These are phyloP conservation scores for Hanseniaspora opuntiae DNA, from an alignment of 805 yeast genomes.

Conservation along the genomic window DNA sequence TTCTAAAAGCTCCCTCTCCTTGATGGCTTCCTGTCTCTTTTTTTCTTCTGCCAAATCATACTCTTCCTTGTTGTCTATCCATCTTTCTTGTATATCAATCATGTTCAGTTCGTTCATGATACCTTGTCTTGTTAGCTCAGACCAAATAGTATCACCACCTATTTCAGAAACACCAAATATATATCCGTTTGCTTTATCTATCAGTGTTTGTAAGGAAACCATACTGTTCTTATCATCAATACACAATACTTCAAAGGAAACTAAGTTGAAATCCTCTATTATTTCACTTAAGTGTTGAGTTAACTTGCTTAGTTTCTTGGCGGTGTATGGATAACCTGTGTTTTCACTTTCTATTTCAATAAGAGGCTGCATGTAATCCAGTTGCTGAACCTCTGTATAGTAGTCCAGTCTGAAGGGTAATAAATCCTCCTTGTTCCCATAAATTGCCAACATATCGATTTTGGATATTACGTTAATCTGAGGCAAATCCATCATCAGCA, in stretches of 20 bases:
- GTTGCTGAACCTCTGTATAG: slow-evolving; percentile 85
- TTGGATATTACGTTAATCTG: slow-evolving; percentile 87
- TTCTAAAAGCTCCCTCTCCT: slow-evolving; percentile 30
- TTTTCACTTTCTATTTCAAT: slow-evolving; percentile 56
- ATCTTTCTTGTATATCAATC: slow-evolving; percentile 79
- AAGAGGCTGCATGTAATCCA: slow-evolving; percentile 51
- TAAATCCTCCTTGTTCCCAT: slow-evolving; percentile 37
- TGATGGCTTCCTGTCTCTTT: slow-evolving; percentile 30
- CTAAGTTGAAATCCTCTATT: slow-evolving; percentile 75
- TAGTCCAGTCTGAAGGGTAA: slow-evolving; percentile 72
- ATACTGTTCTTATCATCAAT: slow-evolving; percentile 85
- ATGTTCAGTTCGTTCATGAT: slow-evolving; percentile 24
- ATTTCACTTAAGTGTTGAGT: slow-evolving; percentile 71
- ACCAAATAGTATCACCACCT: slow-evolving; percentile 97
- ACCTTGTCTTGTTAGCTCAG: slow-evolving; percentile 75
- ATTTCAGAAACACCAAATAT: slow-evolving; percentile 83
- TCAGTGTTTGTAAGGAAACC: slow-evolving; percentile 62
- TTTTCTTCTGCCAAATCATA: slow-evolving; percentile 56
- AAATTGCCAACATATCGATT: slow-evolving; percentile 64
- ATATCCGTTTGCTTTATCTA: slow-evolving; percentile 90
- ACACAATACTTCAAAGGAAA: slow-evolving; percentile 75
- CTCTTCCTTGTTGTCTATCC: slow-evolving; percentile 73
- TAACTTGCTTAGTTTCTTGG: slow-evolving; percentile 47
- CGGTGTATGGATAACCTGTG: slow-evolving; percentile 32
- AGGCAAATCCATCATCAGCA: slow-evolving; percentile 86